Percentiles rank a stretch among this genome's conserved stretches.
Evolutionary conservation across 2,329 filamentous ascomycete genomes (phyloP).

Genomic region (Neurospora sp.): DNA sequence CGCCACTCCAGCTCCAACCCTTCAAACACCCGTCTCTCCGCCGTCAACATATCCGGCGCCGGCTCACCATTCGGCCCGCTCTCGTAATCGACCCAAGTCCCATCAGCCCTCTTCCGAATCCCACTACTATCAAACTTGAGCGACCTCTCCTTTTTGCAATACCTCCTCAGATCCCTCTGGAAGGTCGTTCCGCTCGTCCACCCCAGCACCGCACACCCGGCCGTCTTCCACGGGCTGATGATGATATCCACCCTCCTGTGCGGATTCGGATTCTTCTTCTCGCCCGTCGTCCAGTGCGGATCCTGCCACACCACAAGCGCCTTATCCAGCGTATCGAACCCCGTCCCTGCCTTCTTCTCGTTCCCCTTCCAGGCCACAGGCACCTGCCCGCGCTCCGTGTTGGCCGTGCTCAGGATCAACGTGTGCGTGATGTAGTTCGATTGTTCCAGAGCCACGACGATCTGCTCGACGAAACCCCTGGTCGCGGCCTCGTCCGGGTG

Average conservation of each 20-base stretch:
- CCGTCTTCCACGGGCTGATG: constrained; percentile 76
- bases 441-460: constrained; percentile 62
- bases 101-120: constrained; percentile 56
- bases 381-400: constrained; percentile 61
- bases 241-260: constrained; percentile 91
- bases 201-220: constrained; percentile 77
- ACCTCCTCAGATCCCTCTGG: constrained; percentile 72
- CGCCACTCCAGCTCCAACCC: constrained; percentile 62
- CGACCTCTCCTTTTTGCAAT: constrained; percentile 60
- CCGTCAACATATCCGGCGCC: constrained; percentile 57
- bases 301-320: constrained; percentile 89
- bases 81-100: constrained; percentile 63
- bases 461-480: constrained; percentile 56
- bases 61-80: constrained; percentile 35
- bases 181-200: constrained; percentile 90
- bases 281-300: constrained; percentile 36
- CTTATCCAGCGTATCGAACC: constrained; percentile 87
- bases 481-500: constrained; percentile 66
- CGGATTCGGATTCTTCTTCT: constrained; percentile 54
- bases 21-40: constrained; percentile 73
- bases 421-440: constrained; percentile 72
- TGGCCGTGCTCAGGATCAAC: constrained; percentile 58
- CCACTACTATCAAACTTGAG: constrained; percentile 93
- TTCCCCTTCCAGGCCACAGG: constrained; percentile 44
- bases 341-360: constrained; percentile 35